phyloP scores from a whole-genome alignment of 371 early-diverging fungal species.

The Haplosporangium sp. region DNA sequence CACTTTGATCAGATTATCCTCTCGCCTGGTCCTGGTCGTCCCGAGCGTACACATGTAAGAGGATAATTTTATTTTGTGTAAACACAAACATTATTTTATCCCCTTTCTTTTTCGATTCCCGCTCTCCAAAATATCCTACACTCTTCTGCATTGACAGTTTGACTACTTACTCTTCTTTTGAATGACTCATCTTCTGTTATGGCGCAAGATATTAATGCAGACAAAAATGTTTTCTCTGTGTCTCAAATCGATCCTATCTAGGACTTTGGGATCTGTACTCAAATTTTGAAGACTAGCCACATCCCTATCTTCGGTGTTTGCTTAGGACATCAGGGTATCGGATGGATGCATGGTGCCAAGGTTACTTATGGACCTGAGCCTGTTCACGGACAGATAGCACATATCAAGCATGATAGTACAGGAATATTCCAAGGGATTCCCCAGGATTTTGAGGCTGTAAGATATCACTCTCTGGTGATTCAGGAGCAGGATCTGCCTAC shows the following conservation, averaged over 20 bases:
- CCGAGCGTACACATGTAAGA: slow-evolving; percentile 52
- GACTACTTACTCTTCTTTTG: background rate
- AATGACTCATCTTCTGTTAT: slow-evolving; percentile 20
- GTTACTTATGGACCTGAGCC: slow-evolving; percentile 76
- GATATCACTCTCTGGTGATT: slow-evolving; percentile 93
- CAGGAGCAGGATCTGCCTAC: slow-evolving; percentile 57
- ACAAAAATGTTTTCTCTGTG: slow-evolving; percentile 2
- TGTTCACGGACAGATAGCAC: slow-evolving; percentile 89
- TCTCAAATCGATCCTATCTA: slow-evolving; percentile 25
- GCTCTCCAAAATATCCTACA: background rate
- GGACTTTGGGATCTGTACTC: slow-evolving; percentile 89
- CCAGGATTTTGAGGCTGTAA: slow-evolving; percentile 78
- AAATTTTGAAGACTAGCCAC: slow-evolving; percentile 66
- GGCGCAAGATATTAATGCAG: background rate
- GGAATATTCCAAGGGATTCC: slow-evolving; percentile 74
- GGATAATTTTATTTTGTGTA: slow-evolving; percentile 2
- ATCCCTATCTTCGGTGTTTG: slow-evolving; percentile 98
- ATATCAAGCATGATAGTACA: slow-evolving; percentile 60
- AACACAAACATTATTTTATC: background rate
- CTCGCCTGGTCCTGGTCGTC: slow-evolving; percentile 94
- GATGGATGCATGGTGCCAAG: slow-evolving; percentile 81
- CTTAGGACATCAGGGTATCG: slow-evolving; percentile 97
- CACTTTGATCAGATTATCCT: slow-evolving; percentile 90
- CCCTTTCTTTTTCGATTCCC: background rate
- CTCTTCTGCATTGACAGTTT: background rate